Base-by-base conservation (phyloP, 352 stramenopile species). In the Globisporangium yorkense region DNA sequence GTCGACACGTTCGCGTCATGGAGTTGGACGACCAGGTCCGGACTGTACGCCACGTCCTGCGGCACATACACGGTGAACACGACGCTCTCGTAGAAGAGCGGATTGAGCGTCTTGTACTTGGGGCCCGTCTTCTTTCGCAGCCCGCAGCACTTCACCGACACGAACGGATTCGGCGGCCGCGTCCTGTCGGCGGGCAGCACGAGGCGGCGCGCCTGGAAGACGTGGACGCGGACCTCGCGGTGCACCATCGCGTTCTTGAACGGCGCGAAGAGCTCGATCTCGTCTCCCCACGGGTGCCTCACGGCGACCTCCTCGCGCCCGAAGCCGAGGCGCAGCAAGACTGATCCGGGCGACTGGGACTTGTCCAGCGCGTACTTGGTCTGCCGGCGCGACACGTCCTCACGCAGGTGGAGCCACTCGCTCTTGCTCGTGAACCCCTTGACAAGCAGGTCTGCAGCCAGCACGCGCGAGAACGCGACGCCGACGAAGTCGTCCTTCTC, bases 71-170 rank as follows among this genome's bases (percentile, higher is more conserved):
- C 51, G 0, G 75, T 53, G 21, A 96, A 92, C 2, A 86, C 67
- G 1, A 91, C 55, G 0, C 84, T 88, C 43, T 94, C 80, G 59
- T 96, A 96, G 54, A 85, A 96, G 0, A 94, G 66, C 9, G 89
- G 89, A 2, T 89, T 72, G 13, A 75, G 67, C 0, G 87, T 96
- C 53, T 76, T 88, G 59, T 57, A 69, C 43, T 75, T 58, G 3
- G 52, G 59, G 5, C 48, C 59, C 0, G 77, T 89, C 27, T 85
- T 77, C 53, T 84, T 75, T 27, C 74, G 63, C 20, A 88, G 57
- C 0, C 84, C 84, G 61, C 77, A 80, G 53, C 88, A 91, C 12
- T 71, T 75, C 29, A 96, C 72, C n/a, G 71, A 81, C 10, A 96
- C 77, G 12, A 84, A 91, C 7, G 90, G 85, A 57, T 89, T 94